Percentiles rank a stretch among this genome's conserved stretches.
Evolutionary conservation across 106 monocot species (phyloP).

Genomic region (Acanthochlamys bracteata): DNA sequence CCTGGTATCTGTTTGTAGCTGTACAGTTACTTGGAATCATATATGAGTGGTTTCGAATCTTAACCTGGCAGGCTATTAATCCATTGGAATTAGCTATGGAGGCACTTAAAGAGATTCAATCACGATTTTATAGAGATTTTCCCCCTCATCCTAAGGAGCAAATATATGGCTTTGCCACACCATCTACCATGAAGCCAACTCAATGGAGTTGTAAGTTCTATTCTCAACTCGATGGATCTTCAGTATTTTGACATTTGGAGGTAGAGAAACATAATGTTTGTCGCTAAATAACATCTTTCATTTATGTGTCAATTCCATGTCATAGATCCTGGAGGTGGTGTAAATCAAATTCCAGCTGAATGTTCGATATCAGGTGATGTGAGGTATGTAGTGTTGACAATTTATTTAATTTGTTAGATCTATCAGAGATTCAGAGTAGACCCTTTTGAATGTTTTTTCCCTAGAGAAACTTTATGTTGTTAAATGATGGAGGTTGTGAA

Average conservation of each 20-base stretch:
- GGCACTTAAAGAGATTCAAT: constrained; percentile 87
- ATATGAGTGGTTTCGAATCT: neutral
- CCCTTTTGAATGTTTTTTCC: too few species aligned
- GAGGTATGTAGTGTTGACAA: constrained; percentile 33
- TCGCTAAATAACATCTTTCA: too few species aligned
- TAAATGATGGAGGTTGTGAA: too few species aligned
- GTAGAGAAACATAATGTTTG: too few species aligned
- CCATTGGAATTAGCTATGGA: constrained; percentile 82
- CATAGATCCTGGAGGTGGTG: constrained; percentile 87
- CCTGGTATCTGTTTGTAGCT: too few species aligned
- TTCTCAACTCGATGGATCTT: neutral
- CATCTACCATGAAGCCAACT: constrained; percentile 97
- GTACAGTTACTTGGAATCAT: too few species aligned
- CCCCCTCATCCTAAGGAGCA: constrained; percentile 75
- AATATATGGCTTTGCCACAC: constrained; percentile 82
- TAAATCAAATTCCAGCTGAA: constrained; percentile 95
- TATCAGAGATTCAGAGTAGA: too few species aligned
- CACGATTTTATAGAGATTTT: constrained; percentile 78
- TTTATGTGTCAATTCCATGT: neutral
- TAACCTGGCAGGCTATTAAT: constrained; percentile 69
- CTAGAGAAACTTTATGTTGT: too few species aligned
- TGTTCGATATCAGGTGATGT: constrained; percentile 93
- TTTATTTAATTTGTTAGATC: neutral
- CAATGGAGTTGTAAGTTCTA: constrained; percentile 86
- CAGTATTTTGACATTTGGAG: too few species aligned